These are phyloP conservation scores for Ceraceosorus guamensis DNA, from an alignment of 1,284 basidiomycete genomes.

Conservation along the genomic window DNA sequence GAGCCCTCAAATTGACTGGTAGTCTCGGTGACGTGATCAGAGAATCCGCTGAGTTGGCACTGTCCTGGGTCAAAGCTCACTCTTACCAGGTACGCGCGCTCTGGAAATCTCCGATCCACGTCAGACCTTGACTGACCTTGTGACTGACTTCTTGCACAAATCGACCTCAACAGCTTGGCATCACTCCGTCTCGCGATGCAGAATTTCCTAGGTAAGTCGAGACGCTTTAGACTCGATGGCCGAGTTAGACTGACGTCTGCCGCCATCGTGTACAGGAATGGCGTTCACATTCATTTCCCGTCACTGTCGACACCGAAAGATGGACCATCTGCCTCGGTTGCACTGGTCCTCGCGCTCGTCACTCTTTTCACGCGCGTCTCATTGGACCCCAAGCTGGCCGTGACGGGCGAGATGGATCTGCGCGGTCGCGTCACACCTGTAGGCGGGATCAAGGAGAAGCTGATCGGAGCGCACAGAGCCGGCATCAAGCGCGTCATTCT, in stretches of 20 bases:
- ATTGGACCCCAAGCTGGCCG: constrained; percentile 39
- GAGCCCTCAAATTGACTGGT: constrained; percentile 68
- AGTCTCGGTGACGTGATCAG: constrained; percentile 66
- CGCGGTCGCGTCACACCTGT: constrained; percentile 44
- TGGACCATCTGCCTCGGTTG: constrained; percentile 73
- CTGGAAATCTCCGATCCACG: too few species aligned
- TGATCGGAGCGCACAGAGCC: constrained; percentile 57
- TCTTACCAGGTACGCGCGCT: too few species aligned
- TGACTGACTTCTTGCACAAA: too few species aligned
- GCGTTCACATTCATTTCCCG: constrained; percentile 80
- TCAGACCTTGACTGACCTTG: too few species aligned
- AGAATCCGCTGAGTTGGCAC: constrained; percentile 76
- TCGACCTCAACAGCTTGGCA: too few species aligned
- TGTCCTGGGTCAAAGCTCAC: constrained; percentile 62
- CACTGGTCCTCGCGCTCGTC: constrained; percentile 77
- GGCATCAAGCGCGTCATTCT: constrained; percentile 72
- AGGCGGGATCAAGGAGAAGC: constrained; percentile 46
- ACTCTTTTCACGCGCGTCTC: constrained; percentile 69
- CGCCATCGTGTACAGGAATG: too few species aligned
- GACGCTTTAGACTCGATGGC: too few species aligned
- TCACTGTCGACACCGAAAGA: constrained; percentile 83
- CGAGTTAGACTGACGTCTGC: too few species aligned
- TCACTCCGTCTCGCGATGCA: constrained; percentile 61
- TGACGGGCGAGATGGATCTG: constrained; percentile 45
- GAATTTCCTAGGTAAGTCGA: constrained; percentile 72